Evolutionary conservation across 805 yeast genomes (phyloP), one percentile per base, ranked within the genome.

Genomic region (Suhomyces vadensis): DNA sequence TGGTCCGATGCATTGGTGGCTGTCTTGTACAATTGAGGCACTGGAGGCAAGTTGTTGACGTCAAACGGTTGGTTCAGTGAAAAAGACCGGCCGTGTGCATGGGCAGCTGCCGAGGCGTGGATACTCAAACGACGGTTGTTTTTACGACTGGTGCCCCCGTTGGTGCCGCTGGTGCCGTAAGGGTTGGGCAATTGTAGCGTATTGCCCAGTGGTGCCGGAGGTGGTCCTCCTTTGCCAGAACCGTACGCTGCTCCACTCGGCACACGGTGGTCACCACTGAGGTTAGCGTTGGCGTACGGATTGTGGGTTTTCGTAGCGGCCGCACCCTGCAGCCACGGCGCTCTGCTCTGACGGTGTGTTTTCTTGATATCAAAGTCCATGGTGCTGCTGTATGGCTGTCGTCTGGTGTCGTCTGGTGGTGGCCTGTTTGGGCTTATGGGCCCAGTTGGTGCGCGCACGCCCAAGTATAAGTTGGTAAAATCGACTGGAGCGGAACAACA

Each of bases 331-430:
- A 63, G 73, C 75, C 75, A 71, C 8, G 75, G 74, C 2, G 75
- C 75, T 46, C 65, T 58, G 53, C 74, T 68, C 52, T 71, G 70
- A 8, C 75, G 58, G 48, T 69, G 66, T 9, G 65, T 52, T 21
- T 54, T 57, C 37, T 57, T 65, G 14, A 50, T 43, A 20, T 60
- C 65, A 43, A 54, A 53, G 29, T 65, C 67, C 73, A 69, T 67
- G 24, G 26, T n/a, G 10, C n/a, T 16, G 9, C n/a, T n/a, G n/a
- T n/a, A n/a, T n/a, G n/a, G n/a, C n/a, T 38, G 14, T 16, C 4
- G 33, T 29, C 17, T 29, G 35, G 31, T 11, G 13, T 6, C 9
- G 36, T 27, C 22, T 24, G 21, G 24, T 29, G 35, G 35, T 7
- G n/a, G n/a, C n/a, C n/a, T n/a, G n/a, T 29, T 27, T 29, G 33